Percentiles rank a stretch among this genome's conserved stretches.
phyloP scores from a whole-genome alignment of 352 stramenopile genomes.

The Phytophthora podocarpi region DNA sequence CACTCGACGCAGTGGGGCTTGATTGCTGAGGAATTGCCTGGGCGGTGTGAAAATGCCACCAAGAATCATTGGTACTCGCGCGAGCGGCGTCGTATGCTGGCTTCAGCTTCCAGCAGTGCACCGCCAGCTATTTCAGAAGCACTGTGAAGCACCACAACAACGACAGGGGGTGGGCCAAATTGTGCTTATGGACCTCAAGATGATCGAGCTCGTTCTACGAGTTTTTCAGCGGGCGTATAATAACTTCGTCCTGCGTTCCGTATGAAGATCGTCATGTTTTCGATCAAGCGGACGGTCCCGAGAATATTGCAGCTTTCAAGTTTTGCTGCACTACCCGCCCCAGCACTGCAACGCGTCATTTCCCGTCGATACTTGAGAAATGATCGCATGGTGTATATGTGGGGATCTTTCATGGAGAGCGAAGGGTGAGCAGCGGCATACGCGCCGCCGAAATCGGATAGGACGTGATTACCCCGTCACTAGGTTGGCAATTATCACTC shows the following conservation, averaged over 20 bases:
- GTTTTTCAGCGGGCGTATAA: no score
- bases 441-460: no score
- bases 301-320: background rate
- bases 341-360: background rate
- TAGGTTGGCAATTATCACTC: no score
- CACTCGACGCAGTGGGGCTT: conserved; percentile 50
- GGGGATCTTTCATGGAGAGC: no score
- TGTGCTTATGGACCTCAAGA: background rate
- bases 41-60: conserved; percentile 60
- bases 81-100: conserved; percentile 24
- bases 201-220: background rate
- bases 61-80: conserved; percentile 74
- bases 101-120: background rate
- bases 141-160: no score
- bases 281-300: background rate
- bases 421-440: no score
- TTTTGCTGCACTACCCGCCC: background rate
- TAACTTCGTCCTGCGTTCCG: background rate
- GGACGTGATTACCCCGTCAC: no score
- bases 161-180: no score
- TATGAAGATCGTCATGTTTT: background rate
- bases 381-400: no score
- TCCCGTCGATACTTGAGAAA: no score
- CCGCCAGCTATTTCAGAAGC: background rate
- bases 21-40: conserved; percentile 52